phyloP scores from a whole-genome alignment of 345 rosid genomes.

The Aurinia saxatilis region DNA sequence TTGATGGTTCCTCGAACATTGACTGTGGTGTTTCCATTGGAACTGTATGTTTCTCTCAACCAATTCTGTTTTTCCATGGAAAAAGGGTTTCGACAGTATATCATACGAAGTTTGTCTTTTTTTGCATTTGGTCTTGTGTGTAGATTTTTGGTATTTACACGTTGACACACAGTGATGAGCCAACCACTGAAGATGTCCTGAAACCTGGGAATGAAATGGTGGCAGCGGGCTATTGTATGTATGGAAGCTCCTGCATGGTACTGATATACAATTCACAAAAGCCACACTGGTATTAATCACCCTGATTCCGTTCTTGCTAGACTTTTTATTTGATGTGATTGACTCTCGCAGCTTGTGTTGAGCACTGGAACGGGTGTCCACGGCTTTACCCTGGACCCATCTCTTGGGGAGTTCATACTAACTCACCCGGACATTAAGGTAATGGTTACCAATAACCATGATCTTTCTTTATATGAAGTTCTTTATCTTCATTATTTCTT shows the following conservation, averaged over 20 bases:
- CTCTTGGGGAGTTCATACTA: slow-evolving; percentile 94
- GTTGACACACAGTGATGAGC: slow-evolving; percentile 56
- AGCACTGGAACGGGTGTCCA: slow-evolving; percentile 88
- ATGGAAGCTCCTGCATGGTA: slow-evolving; percentile 99
- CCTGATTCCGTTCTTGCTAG: neutral
- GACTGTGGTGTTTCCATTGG: slow-evolving; percentile 98
- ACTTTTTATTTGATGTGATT: neutral
- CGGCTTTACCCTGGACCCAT: slow-evolving; percentile 98
- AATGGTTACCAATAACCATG: neutral
- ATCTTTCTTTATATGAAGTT: neutral
- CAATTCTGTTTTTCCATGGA: neutral
- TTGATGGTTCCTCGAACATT: slow-evolving; percentile 97
- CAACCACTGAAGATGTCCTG: slow-evolving; percentile 72
- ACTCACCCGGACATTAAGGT: slow-evolving; percentile 97
- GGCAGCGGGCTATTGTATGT: slow-evolving; percentile 99
- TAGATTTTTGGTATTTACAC: slow-evolving; percentile 95
- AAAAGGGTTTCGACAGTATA: neutral
- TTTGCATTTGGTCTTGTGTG: slow-evolving; percentile 26
- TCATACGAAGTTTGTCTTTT: neutral
- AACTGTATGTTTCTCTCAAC: slow-evolving; percentile 46
- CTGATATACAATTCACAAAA: neutral
- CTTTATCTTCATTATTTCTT: neutral
- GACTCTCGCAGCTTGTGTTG: slow-evolving; percentile 65
- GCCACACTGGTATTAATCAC: neutral
- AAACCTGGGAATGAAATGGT: slow-evolving; percentile 89